Evolutionary conservation across 148 eudicot species (phyloP), one percentile per base, ranked within the genome.

Genomic region (Rhododendron henanense): DNA sequence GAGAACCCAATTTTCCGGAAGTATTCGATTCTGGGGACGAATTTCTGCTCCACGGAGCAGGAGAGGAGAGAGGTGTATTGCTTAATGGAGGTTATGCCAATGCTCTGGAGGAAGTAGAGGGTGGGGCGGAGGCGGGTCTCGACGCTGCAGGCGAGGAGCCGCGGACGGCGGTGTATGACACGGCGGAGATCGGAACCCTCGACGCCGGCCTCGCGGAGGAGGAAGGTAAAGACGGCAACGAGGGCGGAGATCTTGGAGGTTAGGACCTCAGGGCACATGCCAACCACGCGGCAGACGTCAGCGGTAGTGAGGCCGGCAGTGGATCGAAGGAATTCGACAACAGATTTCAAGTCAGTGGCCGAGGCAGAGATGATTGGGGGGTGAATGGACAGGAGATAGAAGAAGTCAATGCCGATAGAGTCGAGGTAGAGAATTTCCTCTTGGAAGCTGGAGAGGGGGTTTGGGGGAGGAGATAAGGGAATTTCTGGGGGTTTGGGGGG

Each of bases 211-310:
- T 96, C 98, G 0, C 98, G 92, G 85, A 96, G 92, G 81, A 96
- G 97, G 89, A 96, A 96, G 45, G 98, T 91, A 87, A 94, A 87
- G 45, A 93, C 92, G 0, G 95, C 89, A 81, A 88, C 88, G 0
- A 91, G 35, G 50, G 87, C 77, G 1, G 85, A 81, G 37, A 88
- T 48, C 6, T 82, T 69, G 28, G 91, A 78, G 18, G 96, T 86
- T 74, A 96, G 90, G 28, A 96, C 53, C n/a, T 91, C 91, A 0
- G 99, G 99, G 88, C 94, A 94, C 93, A 96, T 92, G 71, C 91
- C 83, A 86, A 87, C 45, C 33, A 92, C 82, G 9, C 99, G 95
- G 77, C 92, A 94, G 86, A 96, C 84, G 39, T 92, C 97, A 0
- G 84, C 76, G 0, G 91, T 57, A 75, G 98, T 61, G 51, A 96